These are phyloP conservation scores for Yarrowia sp. DNA, from an alignment of 805 yeast genomes.

Conservation along the genomic window DNA sequence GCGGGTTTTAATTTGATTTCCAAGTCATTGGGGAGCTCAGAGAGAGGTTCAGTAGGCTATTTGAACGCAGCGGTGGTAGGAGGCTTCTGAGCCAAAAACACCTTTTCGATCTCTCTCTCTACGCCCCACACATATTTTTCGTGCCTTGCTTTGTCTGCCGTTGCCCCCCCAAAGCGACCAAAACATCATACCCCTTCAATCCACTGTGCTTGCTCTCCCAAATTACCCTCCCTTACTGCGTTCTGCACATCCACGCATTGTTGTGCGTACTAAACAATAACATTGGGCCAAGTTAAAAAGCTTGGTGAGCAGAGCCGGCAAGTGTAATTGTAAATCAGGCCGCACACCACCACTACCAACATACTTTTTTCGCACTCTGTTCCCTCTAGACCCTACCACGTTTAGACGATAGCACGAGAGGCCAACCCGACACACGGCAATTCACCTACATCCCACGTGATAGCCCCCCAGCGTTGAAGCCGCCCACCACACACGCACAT, in stretches of 20 bases:
- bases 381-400: background rate
- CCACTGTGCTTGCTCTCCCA: constrained; percentile 2
- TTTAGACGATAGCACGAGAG: background rate
- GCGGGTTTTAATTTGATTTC: constrained; percentile 11
- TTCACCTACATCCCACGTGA: background rate
- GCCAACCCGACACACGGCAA: background rate
- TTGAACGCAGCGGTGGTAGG: background rate
- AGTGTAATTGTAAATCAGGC: constrained; percentile 21
- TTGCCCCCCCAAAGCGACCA: background rate
- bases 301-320: constrained; percentile 21
- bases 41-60: background rate
- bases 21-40: background rate
- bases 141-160: background rate
- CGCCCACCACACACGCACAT: background rate
- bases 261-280: constrained; percentile 15
- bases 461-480: background rate
- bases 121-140: background rate
- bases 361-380: background rate
- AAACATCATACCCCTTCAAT: background rate
- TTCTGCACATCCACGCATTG: constrained; percentile 21
- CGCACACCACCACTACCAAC: constrained; percentile 11
- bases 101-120: background rate
- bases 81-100: background rate
- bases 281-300: constrained; percentile 23
- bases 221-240: constrained; percentile 23